Percentiles rank a stretch among this genome's conserved stretches.
phyloP scores from a whole-genome alignment of 768 basidiomycete species.

The Trametes cingulata region DNA sequence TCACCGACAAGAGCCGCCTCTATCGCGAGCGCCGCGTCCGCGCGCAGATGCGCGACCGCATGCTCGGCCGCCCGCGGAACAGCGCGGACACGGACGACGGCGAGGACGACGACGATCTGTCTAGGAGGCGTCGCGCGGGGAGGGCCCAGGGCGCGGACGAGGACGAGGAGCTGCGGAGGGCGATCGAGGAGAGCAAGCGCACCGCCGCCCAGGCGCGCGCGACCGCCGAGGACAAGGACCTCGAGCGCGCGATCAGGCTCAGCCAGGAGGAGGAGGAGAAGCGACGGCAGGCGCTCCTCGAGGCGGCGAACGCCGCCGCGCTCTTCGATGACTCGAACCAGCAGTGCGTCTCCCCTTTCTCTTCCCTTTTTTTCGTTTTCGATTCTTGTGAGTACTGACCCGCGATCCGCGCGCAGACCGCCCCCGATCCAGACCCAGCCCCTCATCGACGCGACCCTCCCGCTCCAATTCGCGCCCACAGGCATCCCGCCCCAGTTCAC shows the following conservation, averaged over 20 bases:
- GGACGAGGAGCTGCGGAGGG: constrained; percentile 77
- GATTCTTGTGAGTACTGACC: not conserved
- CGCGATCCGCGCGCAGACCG: constrained; percentile 19
- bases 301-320: constrained; percentile 65
- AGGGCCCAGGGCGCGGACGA: constrained; percentile 38
- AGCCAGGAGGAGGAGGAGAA: constrained; percentile 87
- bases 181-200: constrained; percentile 83
- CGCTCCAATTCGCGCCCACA: constrained; percentile 26
- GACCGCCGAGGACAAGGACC: constrained; percentile 71
- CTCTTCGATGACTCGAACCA: constrained; percentile 85
- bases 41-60: constrained; percentile 87
- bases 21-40: constrained; percentile 75
- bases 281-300: constrained; percentile 65
- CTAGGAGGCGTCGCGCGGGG: constrained; percentile 28
- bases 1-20: constrained; percentile 78
- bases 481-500: constrained; percentile 25
- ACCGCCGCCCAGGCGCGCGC: constrained; percentile 57
- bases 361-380: not conserved
- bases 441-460: constrained; percentile 27
- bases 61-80: constrained; percentile 51
- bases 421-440: constrained; percentile 1
- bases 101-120: constrained; percentile 30
- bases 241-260: constrained; percentile 74
- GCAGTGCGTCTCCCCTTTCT: constrained; percentile 26
- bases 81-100: constrained; percentile 44